Conservation (phyloP, 306 rosid genomes). For the Ammopiptanthus mongolicus region DNA sequence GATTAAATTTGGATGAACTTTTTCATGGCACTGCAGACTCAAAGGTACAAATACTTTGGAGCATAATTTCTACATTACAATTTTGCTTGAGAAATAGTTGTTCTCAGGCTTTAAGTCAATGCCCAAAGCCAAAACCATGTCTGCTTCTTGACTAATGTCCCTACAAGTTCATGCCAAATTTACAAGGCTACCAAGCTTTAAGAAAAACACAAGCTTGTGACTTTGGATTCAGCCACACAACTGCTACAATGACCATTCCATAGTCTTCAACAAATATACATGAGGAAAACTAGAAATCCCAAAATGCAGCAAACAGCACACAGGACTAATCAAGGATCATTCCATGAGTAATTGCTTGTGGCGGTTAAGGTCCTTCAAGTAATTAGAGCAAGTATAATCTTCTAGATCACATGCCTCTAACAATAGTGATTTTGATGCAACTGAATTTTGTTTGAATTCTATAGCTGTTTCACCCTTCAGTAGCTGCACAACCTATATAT, state of each 20-base stretch:
- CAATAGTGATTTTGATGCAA: conserved; percentile 33
- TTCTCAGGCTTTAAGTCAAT: neutral
- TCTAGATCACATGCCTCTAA: conserved; percentile 76
- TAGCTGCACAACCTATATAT: conserved; percentile 48
- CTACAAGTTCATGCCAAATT: conserved; percentile 21
- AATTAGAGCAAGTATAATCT: conserved; percentile 79
- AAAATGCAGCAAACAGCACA: neutral
- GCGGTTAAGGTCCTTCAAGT: conserved; percentile 76
- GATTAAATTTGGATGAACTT: neutral
- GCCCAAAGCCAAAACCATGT: neutral
- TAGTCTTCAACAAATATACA: conserved; percentile 17
- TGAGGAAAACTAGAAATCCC: conserved; percentile 7
- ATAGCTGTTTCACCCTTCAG: conserved; percentile 53
- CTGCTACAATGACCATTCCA: conserved; percentile 18
- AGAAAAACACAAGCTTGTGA: conserved; percentile 21
- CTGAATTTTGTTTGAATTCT: conserved; percentile 35
- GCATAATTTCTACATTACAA: conserved; percentile 15
- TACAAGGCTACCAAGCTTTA: conserved; percentile 20
- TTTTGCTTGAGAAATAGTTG: neutral
- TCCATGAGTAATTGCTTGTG: conserved; percentile 81
- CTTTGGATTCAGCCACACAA: conserved; percentile 8
- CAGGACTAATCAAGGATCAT: conserved; percentile 27
- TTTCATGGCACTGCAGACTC: neutral
- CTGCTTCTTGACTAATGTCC: neutral
- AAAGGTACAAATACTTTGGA: neutral